A percentile compares a stretch with the other conserved stretches of the same genome.
Evolutionary conservation across 179 eudicot species (phyloP).

Genomic region (Amaranthus tricolor): DNA sequence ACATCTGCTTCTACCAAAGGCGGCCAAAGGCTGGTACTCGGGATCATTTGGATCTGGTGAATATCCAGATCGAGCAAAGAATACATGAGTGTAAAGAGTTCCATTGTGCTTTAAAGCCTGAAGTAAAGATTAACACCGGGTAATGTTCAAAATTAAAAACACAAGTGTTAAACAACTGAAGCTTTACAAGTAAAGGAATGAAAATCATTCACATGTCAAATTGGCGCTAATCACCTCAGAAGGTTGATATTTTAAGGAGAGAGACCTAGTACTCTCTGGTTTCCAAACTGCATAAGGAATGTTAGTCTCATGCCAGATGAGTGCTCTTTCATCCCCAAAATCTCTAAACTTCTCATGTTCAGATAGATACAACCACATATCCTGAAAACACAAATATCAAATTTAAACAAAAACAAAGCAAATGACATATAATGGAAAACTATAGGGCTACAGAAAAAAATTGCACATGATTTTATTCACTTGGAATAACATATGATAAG

Average conservation of each 20-base stretch:
- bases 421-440: too few relatives aligned
- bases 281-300: conserved; percentile 96
- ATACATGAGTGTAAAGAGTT: conserved; percentile 82
- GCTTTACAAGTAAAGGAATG: background rate
- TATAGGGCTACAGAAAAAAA: too few relatives aligned
- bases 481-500: too few relatives aligned
- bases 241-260: conserved; percentile 72
- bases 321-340: conserved; percentile 80
- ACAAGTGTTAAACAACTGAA: background rate
- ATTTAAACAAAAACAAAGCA: conserved; percentile 8
- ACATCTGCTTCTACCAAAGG: conserved; percentile 85
- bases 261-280: conserved; percentile 73
- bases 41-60: conserved; percentile 92
- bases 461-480: too few relatives aligned
- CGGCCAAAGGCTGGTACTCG: conserved; percentile 75
- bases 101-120: conserved; percentile 91
- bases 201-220: background rate
- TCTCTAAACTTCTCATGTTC: conserved; percentile 77
- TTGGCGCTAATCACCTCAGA: conserved; percentile 57
- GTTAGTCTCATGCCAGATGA: conserved; percentile 95
- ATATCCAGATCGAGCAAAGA: conserved; percentile 91
- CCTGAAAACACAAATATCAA: conserved; percentile 43
- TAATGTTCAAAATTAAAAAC: conserved; percentile 9
- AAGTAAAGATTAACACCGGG: conserved; percentile 8
- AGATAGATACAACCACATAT: conserved; percentile 95